A percentile compares a stretch with the other conserved stretches of the same genome.
Conservation (phyloP, 2,329 filamentous ascomycete genomes). For the Aspergillus neotritici region DNA sequence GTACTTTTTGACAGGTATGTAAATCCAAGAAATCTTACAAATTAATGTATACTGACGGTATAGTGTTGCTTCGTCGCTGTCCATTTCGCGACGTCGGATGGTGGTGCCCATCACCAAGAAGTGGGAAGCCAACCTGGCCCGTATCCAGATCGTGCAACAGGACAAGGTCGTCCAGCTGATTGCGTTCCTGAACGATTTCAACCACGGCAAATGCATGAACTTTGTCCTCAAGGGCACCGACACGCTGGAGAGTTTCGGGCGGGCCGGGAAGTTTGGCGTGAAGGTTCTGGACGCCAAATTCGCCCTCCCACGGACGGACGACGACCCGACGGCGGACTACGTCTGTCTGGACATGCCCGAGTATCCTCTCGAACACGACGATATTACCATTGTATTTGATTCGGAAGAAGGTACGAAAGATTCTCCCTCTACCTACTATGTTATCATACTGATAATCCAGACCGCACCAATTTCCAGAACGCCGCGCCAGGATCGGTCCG, state of each 20-base stretch:
- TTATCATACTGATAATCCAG: constrained; percentile 19
- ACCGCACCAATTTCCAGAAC: constrained; percentile 34
- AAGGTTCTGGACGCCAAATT: constrained; percentile 89
- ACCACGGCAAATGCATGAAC: constrained; percentile 81
- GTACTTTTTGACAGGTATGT: constrained; percentile 63
- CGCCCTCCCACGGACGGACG: constrained; percentile 60
- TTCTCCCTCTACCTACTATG: constrained; percentile 12
- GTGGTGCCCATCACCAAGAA: constrained; percentile 92
- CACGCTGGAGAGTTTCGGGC: constrained; percentile 64
- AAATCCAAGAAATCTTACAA: neutral
- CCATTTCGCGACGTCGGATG: constrained; percentile 78
- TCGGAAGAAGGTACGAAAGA: constrained; percentile 60
- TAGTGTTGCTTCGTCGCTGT: constrained; percentile 64
- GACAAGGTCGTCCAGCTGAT: constrained; percentile 72
- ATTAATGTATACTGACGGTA: constrained; percentile 3
- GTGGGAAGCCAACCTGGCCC: constrained; percentile 76
- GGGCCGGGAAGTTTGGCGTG: constrained; percentile 63
- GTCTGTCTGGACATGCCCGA: constrained; percentile 82
- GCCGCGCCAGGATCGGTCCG: constrained; percentile 35
- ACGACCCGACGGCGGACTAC: constrained; percentile 59
- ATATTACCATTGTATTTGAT: constrained; percentile 81
- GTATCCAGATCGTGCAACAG: constrained; percentile 72
- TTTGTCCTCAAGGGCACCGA: constrained; percentile 82
- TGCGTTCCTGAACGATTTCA: constrained; percentile 84
- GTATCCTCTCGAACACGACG: constrained; percentile 86